phyloP scores from a whole-genome alignment of 2,329 filamentous ascomycete species.

The Stemphylium lycopersici region DNA sequence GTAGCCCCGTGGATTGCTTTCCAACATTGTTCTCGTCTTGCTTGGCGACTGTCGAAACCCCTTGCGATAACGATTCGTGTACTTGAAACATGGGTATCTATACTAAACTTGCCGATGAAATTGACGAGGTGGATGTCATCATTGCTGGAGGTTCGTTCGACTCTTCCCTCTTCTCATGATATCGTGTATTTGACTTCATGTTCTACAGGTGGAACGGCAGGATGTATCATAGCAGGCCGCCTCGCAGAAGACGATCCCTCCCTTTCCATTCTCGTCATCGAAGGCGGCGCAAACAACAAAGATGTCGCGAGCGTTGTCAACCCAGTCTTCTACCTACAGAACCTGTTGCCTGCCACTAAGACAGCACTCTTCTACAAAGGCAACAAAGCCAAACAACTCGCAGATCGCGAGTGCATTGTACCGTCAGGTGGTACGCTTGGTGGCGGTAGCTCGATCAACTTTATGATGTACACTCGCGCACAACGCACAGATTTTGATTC shows the following conservation, averaged over 20 bases:
- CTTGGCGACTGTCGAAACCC: neutral
- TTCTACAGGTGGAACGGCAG: conserved; percentile 43
- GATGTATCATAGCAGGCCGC: conserved; percentile 54
- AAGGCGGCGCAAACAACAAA: conserved; percentile 61
- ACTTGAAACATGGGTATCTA: conserved; percentile 34
- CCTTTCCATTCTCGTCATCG: conserved; percentile 54
- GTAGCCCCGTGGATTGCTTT: neutral
- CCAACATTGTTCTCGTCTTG: neutral
- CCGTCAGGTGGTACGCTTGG: conserved; percentile 62
- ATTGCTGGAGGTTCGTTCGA: conserved; percentile 54
- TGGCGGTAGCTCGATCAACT: conserved; percentile 58
- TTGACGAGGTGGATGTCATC: conserved; percentile 59
- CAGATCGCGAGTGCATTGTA: conserved; percentile 53
- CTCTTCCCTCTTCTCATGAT: neutral
- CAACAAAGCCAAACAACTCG: conserved; percentile 54
- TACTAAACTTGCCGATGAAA: conserved; percentile 45
- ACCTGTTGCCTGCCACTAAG: conserved; percentile 58
- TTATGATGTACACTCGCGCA: conserved; percentile 54
- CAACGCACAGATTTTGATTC: conserved; percentile 58
- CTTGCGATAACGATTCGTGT: too few species aligned
- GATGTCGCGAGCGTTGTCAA: conserved; percentile 58
- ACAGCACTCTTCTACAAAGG: conserved; percentile 60
- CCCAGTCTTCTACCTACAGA: conserved; percentile 58
- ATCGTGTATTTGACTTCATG: neutral
- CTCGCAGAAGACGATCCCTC: conserved; percentile 49